Evolutionary conservation across 2,329 filamentous ascomycete genomes (phyloP), one percentile per base, ranked within the genome.

Genomic region (Paecilomyces fulvus): DNA sequence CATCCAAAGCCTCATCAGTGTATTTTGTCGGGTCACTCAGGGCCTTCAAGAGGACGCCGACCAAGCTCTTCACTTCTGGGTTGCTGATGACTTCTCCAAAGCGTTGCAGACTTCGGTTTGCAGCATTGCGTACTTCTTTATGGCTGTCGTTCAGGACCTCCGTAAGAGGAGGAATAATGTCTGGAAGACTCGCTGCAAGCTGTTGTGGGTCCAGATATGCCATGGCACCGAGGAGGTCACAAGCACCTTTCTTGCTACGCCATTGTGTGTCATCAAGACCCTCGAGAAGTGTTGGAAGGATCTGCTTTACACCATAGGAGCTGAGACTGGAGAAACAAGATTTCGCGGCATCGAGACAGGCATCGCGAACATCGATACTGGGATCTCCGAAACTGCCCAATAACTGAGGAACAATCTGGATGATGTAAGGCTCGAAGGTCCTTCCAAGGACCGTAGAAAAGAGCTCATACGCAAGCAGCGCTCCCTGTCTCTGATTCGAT

Each of bases 51-150:
- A 99, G 82, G 56, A 96, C 88, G 65, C 88, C 87, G 57, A 97
- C 92, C 12, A 97, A 80, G 61, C 87, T 84, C 82, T 96, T 96
- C 68, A 99, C 90, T 74, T 99, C 94, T 3, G 94, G 94, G 71
- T 99, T 99, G 73, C 83, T 95, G 72, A 99, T 99, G 63, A 99
- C 95, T 72, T 99, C 95, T 62, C 95, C 94, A 70, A 99, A 99
- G 56, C 94, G 88, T 77, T 99, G 95, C 76, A 99, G 80, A 76
- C 91, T 96, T 74, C 92, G 87, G 74, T 99, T 99, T 7, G 94
- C 94, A 21, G 90, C 92, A 49, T 85, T 79, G 59, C 94, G 85
- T 30, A 99, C 94, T 75, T 99, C 94, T 73, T 99, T 99, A 77
- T 99, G 94, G 66, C 90, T 96, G 77, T 99, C 94, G 64, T 96